Conservation (phyloP, 805 yeast species). For the Wickerhamiella azyma region DNA sequence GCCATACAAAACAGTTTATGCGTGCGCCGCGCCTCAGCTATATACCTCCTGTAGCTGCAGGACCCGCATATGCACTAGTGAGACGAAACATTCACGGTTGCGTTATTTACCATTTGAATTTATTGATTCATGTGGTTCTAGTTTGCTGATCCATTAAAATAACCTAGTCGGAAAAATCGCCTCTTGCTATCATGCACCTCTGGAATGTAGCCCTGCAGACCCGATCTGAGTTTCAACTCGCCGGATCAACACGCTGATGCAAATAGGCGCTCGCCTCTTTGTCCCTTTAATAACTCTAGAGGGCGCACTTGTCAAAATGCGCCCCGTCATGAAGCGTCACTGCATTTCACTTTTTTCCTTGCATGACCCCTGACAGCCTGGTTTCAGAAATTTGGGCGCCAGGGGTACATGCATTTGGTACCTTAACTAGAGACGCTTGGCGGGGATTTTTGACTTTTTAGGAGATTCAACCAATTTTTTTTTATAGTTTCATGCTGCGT, state of each 20-base stretch:
- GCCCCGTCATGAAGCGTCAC: not conserved
- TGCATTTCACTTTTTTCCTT: not conserved
- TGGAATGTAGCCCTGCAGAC: not conserved
- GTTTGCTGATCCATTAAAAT: not conserved
- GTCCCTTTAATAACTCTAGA: no score
- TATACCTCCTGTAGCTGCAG: not conserved
- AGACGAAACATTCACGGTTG: not conserved
- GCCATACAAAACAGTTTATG: not conserved
- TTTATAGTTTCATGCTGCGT: no score
- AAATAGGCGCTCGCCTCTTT: no score
- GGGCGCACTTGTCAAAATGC: no score
- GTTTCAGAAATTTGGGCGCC: not conserved
- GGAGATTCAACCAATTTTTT: no score
- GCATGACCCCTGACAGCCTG: not conserved
- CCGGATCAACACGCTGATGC: not conserved
- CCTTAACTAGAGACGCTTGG: not conserved
- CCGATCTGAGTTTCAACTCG: not conserved
- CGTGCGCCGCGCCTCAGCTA: not conserved
- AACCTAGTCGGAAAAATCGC: not conserved
- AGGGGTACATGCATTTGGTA: no score
- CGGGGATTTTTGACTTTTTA: not conserved
- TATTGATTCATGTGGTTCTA: not conserved
- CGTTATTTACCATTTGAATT: no score
- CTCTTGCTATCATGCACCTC: not conserved
- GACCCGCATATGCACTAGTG: not conserved